Evolutionary conservation across 2,329 filamentous ascomycete species (phyloP).

Genomic region (Trichoderma atrobrunneum): DNA sequence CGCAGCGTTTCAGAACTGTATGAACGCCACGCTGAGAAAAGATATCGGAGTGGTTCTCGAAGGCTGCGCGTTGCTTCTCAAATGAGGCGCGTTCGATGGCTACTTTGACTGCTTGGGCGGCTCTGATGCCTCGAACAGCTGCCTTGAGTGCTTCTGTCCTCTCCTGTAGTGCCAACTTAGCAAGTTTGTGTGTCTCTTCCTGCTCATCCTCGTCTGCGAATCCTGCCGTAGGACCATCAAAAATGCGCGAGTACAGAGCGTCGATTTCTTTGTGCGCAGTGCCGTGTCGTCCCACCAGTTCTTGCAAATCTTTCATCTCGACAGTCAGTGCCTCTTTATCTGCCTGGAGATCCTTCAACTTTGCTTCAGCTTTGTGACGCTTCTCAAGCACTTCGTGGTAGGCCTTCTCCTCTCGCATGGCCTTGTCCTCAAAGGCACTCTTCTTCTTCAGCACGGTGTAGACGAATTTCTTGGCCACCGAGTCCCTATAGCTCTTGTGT

Average conservation of each 20-base stretch:
- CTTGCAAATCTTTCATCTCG: slow-evolving; percentile 6
- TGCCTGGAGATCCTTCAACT: slow-evolving; percentile 7
- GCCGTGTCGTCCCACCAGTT: background rate
- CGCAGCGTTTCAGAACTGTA: background rate
- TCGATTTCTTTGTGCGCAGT: slow-evolving; percentile 16
- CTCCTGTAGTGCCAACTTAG: slow-evolving; percentile 6
- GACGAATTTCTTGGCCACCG: slow-evolving; percentile 11
- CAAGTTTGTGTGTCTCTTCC: slow-evolving; percentile 5
- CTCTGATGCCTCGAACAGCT: slow-evolving; percentile 8
- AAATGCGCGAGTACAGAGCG: slow-evolving; percentile 5
- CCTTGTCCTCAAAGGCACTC: slow-evolving; percentile 8
- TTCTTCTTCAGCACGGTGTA: slow-evolving; percentile 18
- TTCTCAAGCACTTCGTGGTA: slow-evolving; percentile 13
- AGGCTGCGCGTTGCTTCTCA: background rate
- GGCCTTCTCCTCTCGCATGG: slow-evolving; percentile 4
- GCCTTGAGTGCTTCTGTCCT: slow-evolving; percentile 18
- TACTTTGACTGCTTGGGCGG: slow-evolving; percentile 14
- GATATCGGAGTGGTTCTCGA: slow-evolving; percentile 11
- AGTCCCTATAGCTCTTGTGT: slow-evolving; percentile 17
- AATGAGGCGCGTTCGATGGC: slow-evolving; percentile 12
- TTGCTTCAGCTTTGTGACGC: slow-evolving; percentile 11
- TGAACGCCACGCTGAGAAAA: slow-evolving; percentile 6
- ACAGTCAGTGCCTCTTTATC: background rate
- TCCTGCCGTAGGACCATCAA: slow-evolving; percentile 16
- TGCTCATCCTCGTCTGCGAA: slow-evolving; percentile 19